These are phyloP conservation scores for Globisporangium solare DNA, from an alignment of 352 stramenopile genomes.

Conservation along the genomic window DNA sequence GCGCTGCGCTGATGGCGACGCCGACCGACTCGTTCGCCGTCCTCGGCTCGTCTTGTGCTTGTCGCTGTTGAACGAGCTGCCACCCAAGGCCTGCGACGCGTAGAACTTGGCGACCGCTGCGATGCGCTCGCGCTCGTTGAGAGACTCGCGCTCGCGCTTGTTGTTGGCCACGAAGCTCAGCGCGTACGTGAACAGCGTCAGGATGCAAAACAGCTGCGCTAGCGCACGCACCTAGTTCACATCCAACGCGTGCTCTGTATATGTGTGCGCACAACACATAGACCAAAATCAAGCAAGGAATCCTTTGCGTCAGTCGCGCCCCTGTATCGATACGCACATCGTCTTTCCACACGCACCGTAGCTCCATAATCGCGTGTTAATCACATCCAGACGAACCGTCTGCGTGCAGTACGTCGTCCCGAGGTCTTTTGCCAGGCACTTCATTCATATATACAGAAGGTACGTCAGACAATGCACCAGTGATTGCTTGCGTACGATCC, in stretches of 20 bases:
- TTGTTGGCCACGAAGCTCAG: constrained; percentile 60
- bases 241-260: constrained; percentile 33
- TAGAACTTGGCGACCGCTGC: constrained; percentile 16
- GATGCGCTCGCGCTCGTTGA: constrained; percentile 16
- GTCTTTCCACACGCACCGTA: constrained; percentile 30
- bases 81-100: background rate
- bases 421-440: constrained; percentile 38
- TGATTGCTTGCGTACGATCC: no score
- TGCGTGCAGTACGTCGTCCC: constrained; percentile 51
- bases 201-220: constrained; percentile 47
- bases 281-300: background rate
- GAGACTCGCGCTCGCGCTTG: constrained; percentile 23
- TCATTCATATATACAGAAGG: constrained; percentile 2
- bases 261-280: no score
- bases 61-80: constrained; percentile 2
- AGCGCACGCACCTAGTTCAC: constrained; percentile 57
- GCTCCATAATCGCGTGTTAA: constrained; percentile 49
- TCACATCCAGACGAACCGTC: constrained; percentile 37
- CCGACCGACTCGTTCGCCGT: constrained; percentile 12
- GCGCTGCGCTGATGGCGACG: constrained; percentile 15
- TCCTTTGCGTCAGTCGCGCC: no score
- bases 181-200: constrained; percentile 48
- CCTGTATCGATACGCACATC: no score
- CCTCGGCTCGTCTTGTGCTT: background rate
- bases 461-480: constrained; percentile 1